These are phyloP conservation scores for Mytilinidion resinicola DNA, from an alignment of 495 filamentous ascomycete species.

Conservation along the genomic window DNA sequence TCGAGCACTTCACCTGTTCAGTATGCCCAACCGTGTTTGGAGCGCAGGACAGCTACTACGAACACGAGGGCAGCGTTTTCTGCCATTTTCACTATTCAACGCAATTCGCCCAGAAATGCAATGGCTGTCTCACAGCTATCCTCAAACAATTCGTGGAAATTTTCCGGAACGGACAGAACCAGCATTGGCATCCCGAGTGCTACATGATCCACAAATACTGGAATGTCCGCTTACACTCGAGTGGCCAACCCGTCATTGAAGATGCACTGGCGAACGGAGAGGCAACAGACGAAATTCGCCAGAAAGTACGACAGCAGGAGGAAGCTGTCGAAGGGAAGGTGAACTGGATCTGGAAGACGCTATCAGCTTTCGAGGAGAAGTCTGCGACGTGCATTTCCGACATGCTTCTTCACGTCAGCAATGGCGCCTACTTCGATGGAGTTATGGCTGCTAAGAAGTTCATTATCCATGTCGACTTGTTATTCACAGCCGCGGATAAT, in stretches of 20 bases:
- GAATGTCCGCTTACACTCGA: slow-evolving; percentile 80
- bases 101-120: slow-evolving; percentile 91
- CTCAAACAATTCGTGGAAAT: slow-evolving; percentile 99
- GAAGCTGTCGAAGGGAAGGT: slow-evolving; percentile 97
- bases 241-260: slow-evolving; percentile 45
- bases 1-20: slow-evolving; percentile 98
- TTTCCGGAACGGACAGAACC: slow-evolving; percentile 92
- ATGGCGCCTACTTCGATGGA: slow-evolving; percentile 91
- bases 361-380: slow-evolving; percentile 95
- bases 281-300: slow-evolving; percentile 68
- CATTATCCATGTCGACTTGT: slow-evolving; percentile 89
- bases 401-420: slow-evolving; percentile 98
- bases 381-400: slow-evolving; percentile 98
- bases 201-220: slow-evolving; percentile 99
- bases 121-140: slow-evolving; percentile 95
- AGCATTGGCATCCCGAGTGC: slow-evolving; percentile 99
- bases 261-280: slow-evolving; percentile 47
- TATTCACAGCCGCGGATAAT: slow-evolving; percentile 83
- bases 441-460: slow-evolving; percentile 95
- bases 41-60: slow-evolving; percentile 96
- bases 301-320: slow-evolving; percentile 72
- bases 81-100: slow-evolving; percentile 99
- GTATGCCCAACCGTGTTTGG: slow-evolving; percentile 96
- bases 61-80: slow-evolving; percentile 93
- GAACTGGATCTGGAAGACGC: slow-evolving; percentile 94